Percentiles rank a stretch among this genome's conserved stretches.
Evolutionary conservation across 805 yeast genomes (phyloP).

Genomic region (Barnettozyma salicaria): DNA sequence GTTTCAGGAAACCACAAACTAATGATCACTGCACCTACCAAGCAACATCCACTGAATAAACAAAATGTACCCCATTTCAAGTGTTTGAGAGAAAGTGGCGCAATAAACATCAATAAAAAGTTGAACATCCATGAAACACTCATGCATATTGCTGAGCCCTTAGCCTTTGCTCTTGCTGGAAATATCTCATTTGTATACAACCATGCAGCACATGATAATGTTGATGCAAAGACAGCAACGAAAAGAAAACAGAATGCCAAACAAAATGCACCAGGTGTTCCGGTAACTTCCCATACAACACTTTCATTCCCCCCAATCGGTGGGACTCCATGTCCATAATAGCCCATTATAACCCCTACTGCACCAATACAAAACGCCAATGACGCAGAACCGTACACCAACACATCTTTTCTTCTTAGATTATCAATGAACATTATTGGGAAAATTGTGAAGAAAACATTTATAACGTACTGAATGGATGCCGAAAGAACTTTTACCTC

Average conservation of each 20-base stretch:
- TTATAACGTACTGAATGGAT: slow-evolving; percentile 35
- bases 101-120: slow-evolving; percentile 32
- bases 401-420: slow-evolving; percentile 41
- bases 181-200: slow-evolving; percentile 46
- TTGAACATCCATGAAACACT: slow-evolving; percentile 39
- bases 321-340: slow-evolving; percentile 30
- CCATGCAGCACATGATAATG: slow-evolving; percentile 43
- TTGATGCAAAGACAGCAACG: slow-evolving; percentile 41
- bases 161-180: slow-evolving; percentile 38
- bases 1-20: slow-evolving; percentile 41
- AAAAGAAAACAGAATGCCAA: slow-evolving; percentile 40
- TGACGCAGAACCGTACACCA: slow-evolving; percentile 38
- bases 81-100: slow-evolving; percentile 34
- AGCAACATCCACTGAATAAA: slow-evolving; percentile 31
- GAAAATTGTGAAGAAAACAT: slow-evolving; percentile 36
- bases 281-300: slow-evolving; percentile 31
- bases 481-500: slow-evolving; percentile 30
- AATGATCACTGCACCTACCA: slow-evolving; percentile 29
- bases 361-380: slow-evolving; percentile 32
- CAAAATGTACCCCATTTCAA: slow-evolving; percentile 38
- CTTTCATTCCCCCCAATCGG: slow-evolving; percentile 31
- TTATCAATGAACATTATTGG: slow-evolving; percentile 40
- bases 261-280: slow-evolving; percentile 36
- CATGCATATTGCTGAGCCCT: slow-evolving; percentile 43
- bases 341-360: slow-evolving; percentile 33